Percentiles rank a stretch among this genome's conserved stretches.
phyloP scores from a whole-genome alignment of 345 rosid species.

The Brassica juncea region DNA sequence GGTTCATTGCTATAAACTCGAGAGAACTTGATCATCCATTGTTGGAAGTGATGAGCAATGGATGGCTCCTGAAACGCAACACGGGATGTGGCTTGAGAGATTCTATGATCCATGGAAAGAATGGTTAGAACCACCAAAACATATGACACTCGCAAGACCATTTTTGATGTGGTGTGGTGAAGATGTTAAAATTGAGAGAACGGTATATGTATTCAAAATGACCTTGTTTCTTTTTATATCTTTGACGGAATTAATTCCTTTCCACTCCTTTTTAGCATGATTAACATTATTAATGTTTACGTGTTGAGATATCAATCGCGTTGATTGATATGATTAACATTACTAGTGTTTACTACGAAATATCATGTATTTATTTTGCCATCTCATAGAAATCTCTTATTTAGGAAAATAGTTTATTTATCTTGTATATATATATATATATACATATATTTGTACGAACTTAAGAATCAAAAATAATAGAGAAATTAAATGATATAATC shows the following conservation, averaged over 20 bases:
- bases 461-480: not conserved
- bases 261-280: not conserved
- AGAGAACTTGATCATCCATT: constrained; percentile 37
- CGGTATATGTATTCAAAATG: not conserved
- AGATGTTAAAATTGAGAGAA: not conserved
- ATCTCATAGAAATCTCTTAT: not conserved
- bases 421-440: too few species aligned
- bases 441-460: not conserved
- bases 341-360: not conserved
- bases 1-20: constrained; percentile 31
- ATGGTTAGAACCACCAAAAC: not conserved
- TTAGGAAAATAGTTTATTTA: not conserved
- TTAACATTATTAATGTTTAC: not conserved
- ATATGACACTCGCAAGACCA: constrained; percentile 3
- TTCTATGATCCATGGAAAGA: constrained; percentile 5
- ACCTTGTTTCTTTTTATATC: not conserved
- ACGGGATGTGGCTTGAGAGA: constrained; percentile 22
- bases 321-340: not conserved
- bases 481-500: not conserved
- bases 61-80: constrained; percentile 3
- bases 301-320: not conserved
- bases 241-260: not conserved
- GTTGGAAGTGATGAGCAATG: constrained; percentile 22
- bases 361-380: not conserved
- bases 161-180: constrained; percentile 1